Evolutionary conservation across 1,284 basidiomycete genomes (phyloP).

Genomic region (Cryptococcus depauperatus): DNA sequence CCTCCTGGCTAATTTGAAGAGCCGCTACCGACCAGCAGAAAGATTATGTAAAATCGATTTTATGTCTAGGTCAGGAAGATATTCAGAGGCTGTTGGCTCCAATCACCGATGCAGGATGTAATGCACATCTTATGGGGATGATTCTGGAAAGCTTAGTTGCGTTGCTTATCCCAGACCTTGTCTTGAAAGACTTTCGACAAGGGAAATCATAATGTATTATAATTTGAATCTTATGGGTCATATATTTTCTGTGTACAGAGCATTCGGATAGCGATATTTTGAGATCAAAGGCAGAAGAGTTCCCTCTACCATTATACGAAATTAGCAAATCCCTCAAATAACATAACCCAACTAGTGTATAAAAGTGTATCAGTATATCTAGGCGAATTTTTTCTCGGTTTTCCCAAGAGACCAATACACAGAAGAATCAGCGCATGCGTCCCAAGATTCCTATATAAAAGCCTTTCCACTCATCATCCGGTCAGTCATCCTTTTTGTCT

Average conservation of each 20-base stretch:
- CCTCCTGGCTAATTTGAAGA: background rate
- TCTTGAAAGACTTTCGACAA: no score
- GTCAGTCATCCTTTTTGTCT: constrained; percentile 24
- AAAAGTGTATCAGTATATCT: no score
- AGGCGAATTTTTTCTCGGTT: no score
- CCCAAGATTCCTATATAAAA: constrained; percentile 18
- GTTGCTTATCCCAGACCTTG: constrained; percentile 28
- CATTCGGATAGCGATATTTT: background rate
- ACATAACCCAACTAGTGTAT: no score
- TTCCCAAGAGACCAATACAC: constrained; percentile 1
- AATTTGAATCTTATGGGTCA: background rate
- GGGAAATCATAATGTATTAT: background rate
- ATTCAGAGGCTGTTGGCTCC: constrained; percentile 17
- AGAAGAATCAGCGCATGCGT: no score
- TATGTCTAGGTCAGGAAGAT: constrained; percentile 9
- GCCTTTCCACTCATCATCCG: constrained; percentile 41
- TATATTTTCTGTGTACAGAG: background rate
- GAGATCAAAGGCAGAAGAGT: no score
- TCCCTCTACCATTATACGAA: no score
- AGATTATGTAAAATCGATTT: no score
- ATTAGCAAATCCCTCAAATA: no score
- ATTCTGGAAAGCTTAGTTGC: constrained; percentile 25
- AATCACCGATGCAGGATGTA: constrained; percentile 30
- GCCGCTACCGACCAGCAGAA: no score
- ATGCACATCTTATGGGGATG: constrained; percentile 37